Base-by-base conservation (phyloP, 2,329 filamentous ascomycete genomes). In the Colletotrichum shisoi region DNA sequence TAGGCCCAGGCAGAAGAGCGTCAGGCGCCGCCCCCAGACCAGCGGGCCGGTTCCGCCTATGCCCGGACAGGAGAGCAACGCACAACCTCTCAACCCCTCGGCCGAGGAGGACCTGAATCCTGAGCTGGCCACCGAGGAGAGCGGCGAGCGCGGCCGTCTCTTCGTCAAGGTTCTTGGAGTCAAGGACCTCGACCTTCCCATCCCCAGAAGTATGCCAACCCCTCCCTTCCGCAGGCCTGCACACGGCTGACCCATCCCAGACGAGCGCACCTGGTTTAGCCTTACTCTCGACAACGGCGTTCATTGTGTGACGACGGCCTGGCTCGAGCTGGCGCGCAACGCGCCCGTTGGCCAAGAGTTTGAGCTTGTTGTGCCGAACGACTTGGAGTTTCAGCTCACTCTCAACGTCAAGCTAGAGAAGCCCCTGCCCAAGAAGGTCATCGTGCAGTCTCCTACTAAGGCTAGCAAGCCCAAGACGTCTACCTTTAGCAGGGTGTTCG, bases 121-220 rank as follows among this genome's bases (percentile, higher is more conserved):
- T 4, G 85, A 91, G 64, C 76, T 82, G 48, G 79, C 82, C 5
- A 85, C 86, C 11, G 90, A 92, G 62, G 94, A 97, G 66, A 92
- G 89, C 60, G 90, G 89, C 66, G 95, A 99, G 79, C 85, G 95
- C 72, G 95, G 95, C 11, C 85, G 95, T 68, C 84, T 99, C 1
- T 99, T 99, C 73, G 94, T 99, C 71, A 99, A 99, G 82, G 95
- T 99, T n/a, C 91, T 98, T 77, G 94, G 94, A 51, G 93, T 98
- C 70, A 98, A 98, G 78, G 94, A 98, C 73, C 85, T 99, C 44
- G 94, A 97, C 74, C 83, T 98, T 49, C 94, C 95, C 24, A 82
- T 99, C 62, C 94, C 95, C 39, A 91, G 90, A 80, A 94, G 93
- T 95, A 85, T 84, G 59, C 31, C n/a, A n/a, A 57, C 76, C 70